Conservation (phyloP, 257 asterid genomes). For the Solanum chmielewskii region DNA sequence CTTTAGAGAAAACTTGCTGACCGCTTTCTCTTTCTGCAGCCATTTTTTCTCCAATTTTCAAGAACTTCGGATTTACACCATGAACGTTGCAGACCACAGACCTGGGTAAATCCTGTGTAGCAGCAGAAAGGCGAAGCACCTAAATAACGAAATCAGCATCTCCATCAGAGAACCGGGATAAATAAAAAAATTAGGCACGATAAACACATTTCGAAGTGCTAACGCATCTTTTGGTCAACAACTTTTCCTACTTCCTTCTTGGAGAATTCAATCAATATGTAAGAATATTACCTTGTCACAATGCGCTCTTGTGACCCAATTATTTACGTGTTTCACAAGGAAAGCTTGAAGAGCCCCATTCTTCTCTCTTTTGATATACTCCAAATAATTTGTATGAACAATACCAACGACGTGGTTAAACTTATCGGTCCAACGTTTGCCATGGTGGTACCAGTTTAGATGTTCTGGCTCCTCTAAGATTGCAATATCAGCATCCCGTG, state of each 20-base stretch:
- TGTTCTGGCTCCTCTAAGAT: constrained; percentile 98
- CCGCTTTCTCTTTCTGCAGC: constrained; percentile 84
- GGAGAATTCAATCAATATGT: background rate
- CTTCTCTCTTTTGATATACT: constrained; percentile 96
- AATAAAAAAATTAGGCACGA: background rate
- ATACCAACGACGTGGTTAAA: constrained; percentile 96
- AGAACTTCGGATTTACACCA: constrained; percentile 90
- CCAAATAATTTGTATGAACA: constrained; percentile 97
- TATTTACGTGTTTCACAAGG: constrained; percentile 84
- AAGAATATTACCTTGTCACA: constrained; percentile 67
- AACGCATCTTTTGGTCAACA: background rate
- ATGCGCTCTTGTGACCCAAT: constrained; percentile 84
- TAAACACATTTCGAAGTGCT: background rate
- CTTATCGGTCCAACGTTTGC: constrained; percentile 99
- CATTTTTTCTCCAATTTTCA: constrained; percentile 76
- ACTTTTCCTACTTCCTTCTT: background rate
- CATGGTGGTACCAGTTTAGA: constrained; percentile 98
- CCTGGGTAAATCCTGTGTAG: constrained; percentile 88
- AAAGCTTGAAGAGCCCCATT: constrained; percentile 96
- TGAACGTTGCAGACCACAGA: constrained; percentile 87
- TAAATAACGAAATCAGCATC: background rate
- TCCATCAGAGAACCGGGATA: background rate
- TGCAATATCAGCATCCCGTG: constrained; percentile 98
- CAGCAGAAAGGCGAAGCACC: constrained; percentile 98
- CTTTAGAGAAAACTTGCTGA: constrained; percentile 69